Conservation (phyloP, 176 grass and related monocot genomes). For the Oryza rufipogon region DNA sequence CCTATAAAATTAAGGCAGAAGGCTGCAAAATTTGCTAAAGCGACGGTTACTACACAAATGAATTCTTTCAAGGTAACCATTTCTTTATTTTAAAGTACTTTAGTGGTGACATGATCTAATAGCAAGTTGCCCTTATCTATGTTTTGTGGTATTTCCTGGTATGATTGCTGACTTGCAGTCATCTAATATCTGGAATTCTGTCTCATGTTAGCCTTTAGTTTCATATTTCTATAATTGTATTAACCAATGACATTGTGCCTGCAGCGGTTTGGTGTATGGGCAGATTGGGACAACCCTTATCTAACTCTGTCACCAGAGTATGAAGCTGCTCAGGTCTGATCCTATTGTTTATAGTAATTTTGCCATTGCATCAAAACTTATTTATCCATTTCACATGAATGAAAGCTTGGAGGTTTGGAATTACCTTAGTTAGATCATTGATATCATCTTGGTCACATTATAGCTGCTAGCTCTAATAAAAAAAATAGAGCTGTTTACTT, state of each 20-base stretch:
- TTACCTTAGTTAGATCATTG: neutral
- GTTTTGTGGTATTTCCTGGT: conserved; percentile 24
- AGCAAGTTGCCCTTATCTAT: neutral
- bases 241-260: conserved; percentile 27
- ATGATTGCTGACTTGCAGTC: conserved; percentile 9
- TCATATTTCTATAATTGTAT: neutral
- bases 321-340: conserved; percentile 92
- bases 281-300: conserved; percentile 94
- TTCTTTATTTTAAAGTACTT: conserved; percentile 31
- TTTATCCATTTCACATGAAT: conserved; percentile 32
- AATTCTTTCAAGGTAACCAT: conserved; percentile 90
- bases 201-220: conserved; percentile 19
- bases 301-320: conserved; percentile 91
- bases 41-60: conserved; percentile 89
- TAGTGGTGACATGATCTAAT: conserved; percentile 11
- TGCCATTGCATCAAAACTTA: conserved; percentile 7
- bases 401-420: neutral
- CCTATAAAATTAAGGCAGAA: conserved; percentile 94
- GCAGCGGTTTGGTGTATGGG: conserved; percentile 92
- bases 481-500: neutral
- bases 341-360: conserved; percentile 28
- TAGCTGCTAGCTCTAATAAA: neutral
- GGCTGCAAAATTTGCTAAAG: conserved; percentile 97
- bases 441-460: neutral
- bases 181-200: conserved; percentile 3